Conservation (phyloP, 2,329 filamentous ascomycete genomes). For the Fusarium pilosicola region DNA sequence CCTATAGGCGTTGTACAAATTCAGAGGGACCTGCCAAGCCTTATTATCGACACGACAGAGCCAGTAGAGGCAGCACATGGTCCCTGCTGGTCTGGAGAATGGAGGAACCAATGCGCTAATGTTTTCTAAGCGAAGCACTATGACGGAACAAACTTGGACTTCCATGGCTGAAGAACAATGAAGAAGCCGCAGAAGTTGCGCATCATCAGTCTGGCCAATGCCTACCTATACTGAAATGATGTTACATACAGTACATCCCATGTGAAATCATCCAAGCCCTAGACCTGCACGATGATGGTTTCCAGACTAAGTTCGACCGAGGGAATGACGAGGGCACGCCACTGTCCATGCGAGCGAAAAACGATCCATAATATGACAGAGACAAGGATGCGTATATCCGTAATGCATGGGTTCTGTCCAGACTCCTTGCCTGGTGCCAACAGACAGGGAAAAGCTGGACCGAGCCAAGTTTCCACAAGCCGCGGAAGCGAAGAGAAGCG, state of each 20-base stretch:
- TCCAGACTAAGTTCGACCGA: slow-evolving; percentile 3
- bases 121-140: slow-evolving; percentile 22
- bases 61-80: slow-evolving; percentile 41
- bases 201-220: neutral
- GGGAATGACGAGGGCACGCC: neutral
- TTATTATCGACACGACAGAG: slow-evolving; percentile 20
- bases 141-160: slow-evolving; percentile 22
- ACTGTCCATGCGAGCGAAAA: neutral
- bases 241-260: neutral
- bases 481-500: slow-evolving; percentile 3
- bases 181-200: neutral
- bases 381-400: slow-evolving; percentile 15
- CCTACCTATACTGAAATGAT: neutral
- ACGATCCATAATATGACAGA: neutral
- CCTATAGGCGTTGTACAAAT: slow-evolving; percentile 11
- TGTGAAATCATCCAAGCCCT: slow-evolving; percentile 1
- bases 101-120: slow-evolving; percentile 19
- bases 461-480: slow-evolving; percentile 4
- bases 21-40: slow-evolving; percentile 35
- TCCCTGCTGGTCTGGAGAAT: slow-evolving; percentile 30
- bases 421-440: neutral
- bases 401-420: neutral
- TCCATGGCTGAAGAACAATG: neutral
- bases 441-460: slow-evolving; percentile 5
- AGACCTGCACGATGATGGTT: slow-evolving; percentile 17